A percentile compares a stretch with the other conserved stretches of the same genome.
phyloP scores from a whole-genome alignment of 805 yeast genomes.

The Sungouiozyma intestinalis region DNA sequence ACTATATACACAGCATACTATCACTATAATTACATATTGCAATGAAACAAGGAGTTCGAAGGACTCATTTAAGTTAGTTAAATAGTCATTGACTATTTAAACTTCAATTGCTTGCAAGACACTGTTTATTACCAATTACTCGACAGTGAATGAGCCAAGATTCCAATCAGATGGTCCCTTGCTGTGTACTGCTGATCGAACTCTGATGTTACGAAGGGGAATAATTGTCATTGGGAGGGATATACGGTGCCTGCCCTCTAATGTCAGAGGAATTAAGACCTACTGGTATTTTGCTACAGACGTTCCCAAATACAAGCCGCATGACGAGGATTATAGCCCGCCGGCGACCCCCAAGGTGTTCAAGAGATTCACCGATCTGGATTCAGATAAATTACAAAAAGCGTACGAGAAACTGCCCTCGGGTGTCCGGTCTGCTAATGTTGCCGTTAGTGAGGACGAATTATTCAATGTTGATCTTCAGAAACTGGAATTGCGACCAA shows the following conservation, averaged over 20 bases:
- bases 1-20: background rate
- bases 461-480: constrained; percentile 61
- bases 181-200: background rate
- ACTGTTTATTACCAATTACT: background rate
- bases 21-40: too few relatives aligned
- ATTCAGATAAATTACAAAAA: constrained; percentile 51
- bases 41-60: too few relatives aligned
- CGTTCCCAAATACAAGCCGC: constrained; percentile 59
- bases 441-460: constrained; percentile 72
- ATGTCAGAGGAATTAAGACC: background rate
- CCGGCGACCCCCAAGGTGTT: constrained; percentile 46
- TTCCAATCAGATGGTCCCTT: background rate
- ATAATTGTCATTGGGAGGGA: background rate
- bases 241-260: background rate
- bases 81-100: too few relatives aligned
- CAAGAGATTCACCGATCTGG: constrained; percentile 54
- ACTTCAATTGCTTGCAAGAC: too few relatives aligned
- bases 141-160: background rate
- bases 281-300: constrained; percentile 82
- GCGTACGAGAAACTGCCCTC: constrained; percentile 25
- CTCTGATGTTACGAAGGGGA: background rate
- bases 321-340: constrained; percentile 43
- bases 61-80: too few relatives aligned
- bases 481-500: constrained; percentile 47
- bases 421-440: constrained; percentile 9